Evolutionary conservation across 371 early-diverging fungal genomes (phyloP).

Genomic region (Mucor sp.): DNA sequence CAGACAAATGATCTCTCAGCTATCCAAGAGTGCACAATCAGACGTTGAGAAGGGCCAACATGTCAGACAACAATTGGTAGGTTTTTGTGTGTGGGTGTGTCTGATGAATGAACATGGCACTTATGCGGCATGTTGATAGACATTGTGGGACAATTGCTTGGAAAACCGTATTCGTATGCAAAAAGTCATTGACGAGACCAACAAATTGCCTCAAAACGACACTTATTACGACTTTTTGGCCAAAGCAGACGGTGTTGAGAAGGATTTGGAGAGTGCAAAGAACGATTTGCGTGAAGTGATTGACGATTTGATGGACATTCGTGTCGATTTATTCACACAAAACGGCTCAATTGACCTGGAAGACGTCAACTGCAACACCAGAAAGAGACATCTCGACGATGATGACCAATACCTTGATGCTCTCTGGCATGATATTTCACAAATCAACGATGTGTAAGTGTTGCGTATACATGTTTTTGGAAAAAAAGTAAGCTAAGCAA

Average conservation of each 20-base stretch:
- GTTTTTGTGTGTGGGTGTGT: neutral
- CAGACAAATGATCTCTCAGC: conserved; percentile 62
- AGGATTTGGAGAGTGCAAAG: conserved; percentile 33
- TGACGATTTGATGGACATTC: conserved; percentile 50
- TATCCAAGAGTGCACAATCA: conserved; percentile 70
- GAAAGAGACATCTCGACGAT: conserved; percentile 52
- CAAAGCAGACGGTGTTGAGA: conserved; percentile 32
- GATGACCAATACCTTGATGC: conserved; percentile 61
- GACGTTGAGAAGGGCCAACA: conserved; percentile 91
- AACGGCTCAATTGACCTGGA: conserved; percentile 39
- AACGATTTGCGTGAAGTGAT: conserved; percentile 42
- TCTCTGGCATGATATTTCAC: conserved; percentile 65
- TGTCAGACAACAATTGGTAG: conserved; percentile 73
- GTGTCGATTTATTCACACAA: conserved; percentile 34
- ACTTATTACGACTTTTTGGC: conserved; percentile 34
- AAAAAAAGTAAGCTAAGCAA: no score
- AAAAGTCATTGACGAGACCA: conserved; percentile 72
- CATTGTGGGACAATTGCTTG: conserved; percentile 84
- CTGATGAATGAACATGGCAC: no score
- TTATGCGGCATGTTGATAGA: conserved; percentile 26
- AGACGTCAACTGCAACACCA: conserved; percentile 26
- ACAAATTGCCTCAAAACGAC: conserved; percentile 78
- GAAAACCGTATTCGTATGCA: conserved; percentile 92
- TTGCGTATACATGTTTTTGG: no score
- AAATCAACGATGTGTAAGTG: conserved; percentile 56